phyloP scores from a whole-genome alignment of 768 basidiomycete genomes.

The Leccinum subgranulosum region DNA sequence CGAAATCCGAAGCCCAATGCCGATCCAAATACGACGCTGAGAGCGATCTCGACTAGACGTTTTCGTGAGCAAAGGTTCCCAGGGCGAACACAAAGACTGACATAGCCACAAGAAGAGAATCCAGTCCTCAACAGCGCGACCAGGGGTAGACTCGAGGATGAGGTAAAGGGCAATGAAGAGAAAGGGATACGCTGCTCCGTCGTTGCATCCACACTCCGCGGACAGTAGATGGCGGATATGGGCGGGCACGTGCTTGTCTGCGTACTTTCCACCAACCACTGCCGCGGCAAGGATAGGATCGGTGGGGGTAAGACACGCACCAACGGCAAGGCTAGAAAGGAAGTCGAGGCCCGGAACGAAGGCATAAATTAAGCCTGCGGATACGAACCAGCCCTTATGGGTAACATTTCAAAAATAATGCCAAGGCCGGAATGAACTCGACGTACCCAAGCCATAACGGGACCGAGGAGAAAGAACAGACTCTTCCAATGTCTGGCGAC shows the following conservation, averaged over 20 bases:
- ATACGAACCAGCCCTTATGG: conserved; percentile 87
- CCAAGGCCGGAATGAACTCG: neutral
- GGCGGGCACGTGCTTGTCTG: conserved; percentile 93
- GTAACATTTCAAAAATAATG: conserved; percentile 3
- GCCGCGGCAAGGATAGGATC: conserved; percentile 35
- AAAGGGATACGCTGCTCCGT: conserved; percentile 96
- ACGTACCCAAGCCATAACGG: conserved; percentile 83
- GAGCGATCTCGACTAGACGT: conserved; percentile 65
- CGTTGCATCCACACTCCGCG: conserved; percentile 89
- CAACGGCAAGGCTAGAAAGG: conserved; percentile 84
- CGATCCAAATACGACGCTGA: conserved; percentile 74
- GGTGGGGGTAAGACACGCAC: conserved; percentile 91
- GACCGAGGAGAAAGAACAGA: conserved; percentile 76
- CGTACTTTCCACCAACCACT: conserved; percentile 93
- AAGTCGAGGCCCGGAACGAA: conserved; percentile 89
- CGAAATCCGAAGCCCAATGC: conserved; percentile 76
- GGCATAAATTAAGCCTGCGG: conserved; percentile 86
- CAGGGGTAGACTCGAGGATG: conserved; percentile 59
- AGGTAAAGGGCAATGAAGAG: conserved; percentile 88
- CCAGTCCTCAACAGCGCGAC: conserved; percentile 80
- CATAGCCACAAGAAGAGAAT: conserved; percentile 83
- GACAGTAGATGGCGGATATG: conserved; percentile 68
- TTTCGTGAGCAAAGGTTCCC: conserved; percentile 2
- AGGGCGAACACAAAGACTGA: conserved; percentile 38
- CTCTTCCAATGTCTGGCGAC: conserved; percentile 93